A percentile compares a stretch with the other conserved stretches of the same genome.
Conservation (phyloP, 78 protist genomes). For the Polysphondylium violaceum region DNA sequence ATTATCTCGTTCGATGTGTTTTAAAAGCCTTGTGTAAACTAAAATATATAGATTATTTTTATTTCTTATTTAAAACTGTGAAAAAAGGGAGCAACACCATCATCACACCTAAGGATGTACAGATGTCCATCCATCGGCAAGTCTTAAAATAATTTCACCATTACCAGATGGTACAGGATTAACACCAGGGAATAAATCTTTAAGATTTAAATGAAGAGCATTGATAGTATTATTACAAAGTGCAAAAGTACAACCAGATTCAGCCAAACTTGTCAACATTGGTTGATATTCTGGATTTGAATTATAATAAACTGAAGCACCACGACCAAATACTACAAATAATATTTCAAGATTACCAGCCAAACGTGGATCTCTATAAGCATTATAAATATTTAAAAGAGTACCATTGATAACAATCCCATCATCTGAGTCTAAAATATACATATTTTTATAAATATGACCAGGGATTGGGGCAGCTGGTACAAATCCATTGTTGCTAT, state of each 20-base stretch:
- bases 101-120: slow-evolving; percentile 2
- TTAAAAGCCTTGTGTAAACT: no score
- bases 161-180: slow-evolving; percentile 34
- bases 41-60: no score
- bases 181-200: slow-evolving; percentile 16
- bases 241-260: not conserved
- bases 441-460: not conserved
- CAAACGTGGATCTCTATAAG: slow-evolving; percentile 21
- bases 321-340: slow-evolving; percentile 7
- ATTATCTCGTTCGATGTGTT: no score
- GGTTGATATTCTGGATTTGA: slow-evolving; percentile 33
- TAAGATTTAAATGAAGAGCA: not conserved
- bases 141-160: slow-evolving; percentile 34
- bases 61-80: no score
- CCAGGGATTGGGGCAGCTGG: slow-evolving; percentile 21
- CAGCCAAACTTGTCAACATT: slow-evolving; percentile 10
- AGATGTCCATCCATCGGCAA: slow-evolving; percentile 24
- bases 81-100: no score
- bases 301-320: slow-evolving; percentile 3
- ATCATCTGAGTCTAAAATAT: slow-evolving; percentile 24
- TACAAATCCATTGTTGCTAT: no score
- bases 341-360: not conserved
- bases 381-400: slow-evolving; percentile 22
- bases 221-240: slow-evolving; percentile 33
- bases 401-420: not conserved